Base-by-base conservation (phyloP, 2,329 filamentous ascomycete genomes). In the Beauveria caledonica region DNA sequence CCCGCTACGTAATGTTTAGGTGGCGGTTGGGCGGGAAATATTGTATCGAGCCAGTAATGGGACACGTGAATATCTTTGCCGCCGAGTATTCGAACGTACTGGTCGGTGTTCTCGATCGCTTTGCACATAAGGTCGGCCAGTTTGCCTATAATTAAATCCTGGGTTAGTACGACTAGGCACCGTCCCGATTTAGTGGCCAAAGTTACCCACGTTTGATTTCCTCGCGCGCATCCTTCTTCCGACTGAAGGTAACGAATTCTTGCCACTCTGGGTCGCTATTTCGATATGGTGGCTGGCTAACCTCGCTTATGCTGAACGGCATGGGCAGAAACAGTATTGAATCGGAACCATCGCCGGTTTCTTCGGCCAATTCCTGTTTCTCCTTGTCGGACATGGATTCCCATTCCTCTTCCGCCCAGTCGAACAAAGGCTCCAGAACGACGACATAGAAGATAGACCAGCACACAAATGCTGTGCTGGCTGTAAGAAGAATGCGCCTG, bases 191-290 rank as follows among this genome's bases (percentile, higher is more conserved):
- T 49, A 25, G 21, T 9, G 9, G n/a, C 1, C 15, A 7, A 15
- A 17, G 13, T n/a, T 40, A 70, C 77, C 42, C 65, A 80, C 81
- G 66, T 67, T 76, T 77, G 29, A 87, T 78, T 23, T 73, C 68
- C 19, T 77, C 67, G 25, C 81, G 72, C 10, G 79, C 72, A 48
- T 78, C 70, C 15, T 68, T 70, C 62, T 88, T 79, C 63, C 78
- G 78, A 63, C 78, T 82, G n/a, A 88, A 73, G 60, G 79, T 79
- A 17, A 85, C 67, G 64, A 86, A 89, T 53, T 77, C 75, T 63
- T 77, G 74, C 84, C 83, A 88, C 69, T 89, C 86, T 3, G 85
- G 85, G 64, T 87, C 84, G 27, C 73, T 75, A 56, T 78, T 78
- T 62, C 75, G 76, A 68, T 86, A 87, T 2, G 79, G 80, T 33